A percentile compares a stretch with the other conserved stretches of the same genome.
Conservation (phyloP, 139 green algal genomes). For the Chlorella sp. region DNA sequence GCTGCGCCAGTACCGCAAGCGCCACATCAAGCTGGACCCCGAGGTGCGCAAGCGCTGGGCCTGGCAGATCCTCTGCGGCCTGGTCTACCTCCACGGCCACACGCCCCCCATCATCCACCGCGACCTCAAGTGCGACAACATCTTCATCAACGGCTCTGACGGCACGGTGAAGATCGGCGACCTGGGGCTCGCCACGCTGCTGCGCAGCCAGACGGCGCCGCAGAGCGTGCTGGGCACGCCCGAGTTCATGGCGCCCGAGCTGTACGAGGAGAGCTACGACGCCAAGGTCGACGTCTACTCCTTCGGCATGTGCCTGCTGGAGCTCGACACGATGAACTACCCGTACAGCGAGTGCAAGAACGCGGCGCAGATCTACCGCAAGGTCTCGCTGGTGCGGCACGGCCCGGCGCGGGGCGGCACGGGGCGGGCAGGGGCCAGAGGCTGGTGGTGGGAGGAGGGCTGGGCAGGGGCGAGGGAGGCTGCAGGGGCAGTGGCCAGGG, state of each 20-base stretch:
- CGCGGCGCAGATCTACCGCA: slow-evolving; percentile 98
- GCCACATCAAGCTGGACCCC: slow-evolving; percentile 89
- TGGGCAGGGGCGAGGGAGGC: too few relatives aligned
- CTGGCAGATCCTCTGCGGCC: slow-evolving; percentile 96
- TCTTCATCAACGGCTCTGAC: slow-evolving; percentile 94
- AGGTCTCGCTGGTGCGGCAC: slow-evolving; percentile 89
- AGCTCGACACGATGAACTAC: slow-evolving; percentile 98
- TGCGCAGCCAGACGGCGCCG: slow-evolving; percentile 82
- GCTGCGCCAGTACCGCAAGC: slow-evolving; percentile 96
- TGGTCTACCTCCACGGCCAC: slow-evolving; percentile 97
- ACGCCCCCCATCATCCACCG: slow-evolving; percentile 89
- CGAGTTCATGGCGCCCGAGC: slow-evolving; percentile 99
- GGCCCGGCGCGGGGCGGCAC: too few relatives aligned
- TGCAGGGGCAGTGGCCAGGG: too few relatives aligned
- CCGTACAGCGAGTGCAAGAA: slow-evolving; percentile 98
- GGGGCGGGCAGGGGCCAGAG: too few relatives aligned
- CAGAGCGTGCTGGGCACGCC: slow-evolving; percentile 94
- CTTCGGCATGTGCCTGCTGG: slow-evolving; percentile 98
- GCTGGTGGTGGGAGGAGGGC: too few relatives aligned
- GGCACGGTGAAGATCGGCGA: slow-evolving; percentile 99
- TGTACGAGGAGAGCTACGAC: slow-evolving; percentile 99
- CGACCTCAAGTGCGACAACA: slow-evolving; percentile 94
- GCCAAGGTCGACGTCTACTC: slow-evolving; percentile 97
- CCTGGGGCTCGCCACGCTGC: slow-evolving; percentile 94
- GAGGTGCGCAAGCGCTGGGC: slow-evolving; percentile 95